Evolutionary conservation across 2,329 filamentous ascomycete species (phyloP).

Genomic region (Fusarium annulatum): DNA sequence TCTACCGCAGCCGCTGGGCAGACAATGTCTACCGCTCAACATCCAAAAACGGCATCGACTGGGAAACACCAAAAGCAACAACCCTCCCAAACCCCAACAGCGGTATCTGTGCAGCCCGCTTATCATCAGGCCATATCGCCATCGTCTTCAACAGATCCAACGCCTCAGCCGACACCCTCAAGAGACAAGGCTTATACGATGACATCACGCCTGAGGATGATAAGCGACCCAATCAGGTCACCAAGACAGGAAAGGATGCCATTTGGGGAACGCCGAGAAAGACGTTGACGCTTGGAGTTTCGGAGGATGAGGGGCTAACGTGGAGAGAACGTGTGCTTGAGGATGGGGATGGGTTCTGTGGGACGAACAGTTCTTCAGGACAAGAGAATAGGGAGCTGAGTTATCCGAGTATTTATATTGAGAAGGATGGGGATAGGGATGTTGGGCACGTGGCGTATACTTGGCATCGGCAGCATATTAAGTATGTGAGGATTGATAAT

Average conservation of each 20-base stretch:
- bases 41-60: conserved; percentile 53
- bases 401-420: conserved; percentile 55
- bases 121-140: conserved; percentile 50
- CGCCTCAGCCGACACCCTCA: conserved; percentile 46
- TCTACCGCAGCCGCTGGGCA: conserved; percentile 59
- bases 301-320: conserved; percentile 50
- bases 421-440: conserved; percentile 26
- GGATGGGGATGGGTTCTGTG: conserved; percentile 58
- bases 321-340: conserved; percentile 55
- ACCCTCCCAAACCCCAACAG: conserved; percentile 57
- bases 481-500: conserved; percentile 50
- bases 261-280: conserved; percentile 58
- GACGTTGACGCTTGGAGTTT: conserved; percentile 50
- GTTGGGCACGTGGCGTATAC: conserved; percentile 55
- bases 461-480: conserved; percentile 56
- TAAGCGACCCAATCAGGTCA: conserved; percentile 52
- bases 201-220: conserved; percentile 56
- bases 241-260: conserved; percentile 51
- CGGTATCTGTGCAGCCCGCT: conserved; percentile 53
- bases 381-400: conserved; percentile 57
- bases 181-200: conserved; percentile 56
- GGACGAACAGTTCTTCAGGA: conserved; percentile 57
- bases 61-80: conserved; percentile 51
- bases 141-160: conserved; percentile 56
- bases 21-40: conserved; percentile 56